Percentiles rank a stretch among this genome's conserved stretches.
Evolutionary conservation across 805 yeast species (phyloP).

Genomic region (Kluyveromyces aestuarii): DNA sequence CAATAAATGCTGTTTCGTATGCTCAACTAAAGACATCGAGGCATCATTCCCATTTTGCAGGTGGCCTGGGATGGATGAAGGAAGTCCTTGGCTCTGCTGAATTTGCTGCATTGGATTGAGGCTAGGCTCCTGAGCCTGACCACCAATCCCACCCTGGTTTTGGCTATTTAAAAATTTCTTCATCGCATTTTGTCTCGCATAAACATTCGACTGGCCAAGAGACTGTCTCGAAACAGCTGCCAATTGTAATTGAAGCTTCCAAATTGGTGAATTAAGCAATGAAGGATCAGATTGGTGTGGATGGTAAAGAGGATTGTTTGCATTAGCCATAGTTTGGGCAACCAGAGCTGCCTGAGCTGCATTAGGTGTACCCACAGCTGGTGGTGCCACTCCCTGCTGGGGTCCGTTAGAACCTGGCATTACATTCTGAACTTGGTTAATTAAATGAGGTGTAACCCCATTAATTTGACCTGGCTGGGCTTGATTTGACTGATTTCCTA

Average conservation of each 20-base stretch:
- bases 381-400: conserved; percentile 4
- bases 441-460: not conserved
- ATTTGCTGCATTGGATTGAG: not conserved
- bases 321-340: conserved; percentile 9
- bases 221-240: conserved; percentile 27
- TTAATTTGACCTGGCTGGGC: not conserved
- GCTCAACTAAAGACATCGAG: conserved; percentile 26
- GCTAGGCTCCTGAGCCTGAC: not conserved
- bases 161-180: conserved; percentile 25
- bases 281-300: conserved; percentile 28
- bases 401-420: not conserved
- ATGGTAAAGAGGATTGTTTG: conserved; percentile 27
- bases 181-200: conserved; percentile 32
- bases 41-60: conserved; percentile 3
- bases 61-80: conserved; percentile 3
- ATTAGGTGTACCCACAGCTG: conserved; percentile 7
- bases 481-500: conserved; percentile 1
- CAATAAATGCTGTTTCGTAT: conserved; percentile 24
- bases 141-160: conserved; percentile 6
- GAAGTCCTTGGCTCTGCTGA: conserved; percentile 4
- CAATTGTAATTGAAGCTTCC: conserved; percentile 29
- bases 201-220: conserved; percentile 28
- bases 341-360: conserved; percentile 4
- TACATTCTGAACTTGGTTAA: not conserved
- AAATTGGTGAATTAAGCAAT: conserved; percentile 25